These are phyloP conservation scores for Pelargonium citronellum DNA, from an alignment of 441 rosid species.

Conservation along the genomic window DNA sequence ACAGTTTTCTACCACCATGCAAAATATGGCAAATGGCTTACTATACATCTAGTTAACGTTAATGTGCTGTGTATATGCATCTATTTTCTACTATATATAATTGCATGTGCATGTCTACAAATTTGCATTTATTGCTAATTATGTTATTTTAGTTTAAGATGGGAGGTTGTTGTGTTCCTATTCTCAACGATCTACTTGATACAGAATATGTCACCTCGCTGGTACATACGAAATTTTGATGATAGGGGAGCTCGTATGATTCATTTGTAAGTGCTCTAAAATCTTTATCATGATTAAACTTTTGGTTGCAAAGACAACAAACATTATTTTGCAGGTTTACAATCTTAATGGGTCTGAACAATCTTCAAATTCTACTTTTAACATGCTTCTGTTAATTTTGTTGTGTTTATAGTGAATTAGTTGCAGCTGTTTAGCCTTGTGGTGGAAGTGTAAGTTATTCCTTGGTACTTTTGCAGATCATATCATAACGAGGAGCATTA, in stretches of 20 bases:
- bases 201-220: conserved; percentile 78
- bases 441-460: not conserved
- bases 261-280: conserved; percentile 61
- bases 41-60: not conserved
- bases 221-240: conserved; percentile 80
- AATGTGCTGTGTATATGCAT: not conserved
- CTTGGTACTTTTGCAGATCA: conserved; percentile 41
- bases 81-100: not conserved
- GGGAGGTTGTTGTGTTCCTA: not conserved
- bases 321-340: too few relatives aligned
- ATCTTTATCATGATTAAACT: conserved; percentile 8
- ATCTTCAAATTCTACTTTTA: too few relatives aligned
- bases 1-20: not conserved
- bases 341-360: too few relatives aligned
- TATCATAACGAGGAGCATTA: conserved; percentile 93
- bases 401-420: not conserved
- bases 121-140: not conserved
- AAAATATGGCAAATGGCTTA: not conserved
- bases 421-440: not conserved
- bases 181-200: conserved; percentile 20
- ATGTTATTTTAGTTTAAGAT: not conserved
- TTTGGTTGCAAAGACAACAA: too few relatives aligned
- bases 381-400: not conserved
- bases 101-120: not conserved
- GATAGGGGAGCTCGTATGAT: conserved; percentile 56